Evolutionary conservation across 2,329 filamentous ascomycete species (phyloP), one percentile per base, ranked within the genome.

Genomic region (Xylariales sp.): DNA sequence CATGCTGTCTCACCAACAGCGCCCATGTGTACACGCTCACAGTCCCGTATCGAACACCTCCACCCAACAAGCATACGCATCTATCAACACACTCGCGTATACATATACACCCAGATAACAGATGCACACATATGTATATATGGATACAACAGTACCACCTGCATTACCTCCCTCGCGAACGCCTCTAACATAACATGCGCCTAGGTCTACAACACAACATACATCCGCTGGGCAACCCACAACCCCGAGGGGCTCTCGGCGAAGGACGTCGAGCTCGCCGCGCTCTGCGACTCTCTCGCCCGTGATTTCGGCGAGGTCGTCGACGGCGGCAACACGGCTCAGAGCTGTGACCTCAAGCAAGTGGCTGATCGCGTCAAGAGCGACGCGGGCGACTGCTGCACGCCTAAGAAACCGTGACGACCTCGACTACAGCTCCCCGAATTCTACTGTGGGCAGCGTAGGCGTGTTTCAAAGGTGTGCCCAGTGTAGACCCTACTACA

Each of bases 171-270:
- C 34, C 41, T 32, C 43, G 23, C 23, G 8, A 46, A 56, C 43
- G 36, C 34, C 7, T 12, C 64, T 69, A 55, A 73, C 68, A 53
- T 46, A 36, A 62, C 48, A n/a, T 30, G 18, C 12, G 39, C 45
- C 62, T 55, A 91, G 89, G 85, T 91, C 8, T 93, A 90, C 80
- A 93, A 91, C 76, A 90, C 86, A 5, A 87, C 88, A 0, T 89
- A 89, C 72, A 87, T 93, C 69, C 86, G 89, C 56, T 93, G 91
- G 91, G 93, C 90, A 8, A 93, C 91, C 1, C 91, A 93, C 76
- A 85, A 81, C 65, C 90, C 90, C 0, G 80, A 82, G 8, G 91
- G 91, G 1, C 80, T 93, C n/a, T 90, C 89, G 0, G 79, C 80
- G 23, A 88, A 88, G 75, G 91, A 93, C 75, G 79, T 91, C 34